Evolutionary conservation across 148 eudicot genomes (phyloP).

Genomic region (Silene conica): DNA sequence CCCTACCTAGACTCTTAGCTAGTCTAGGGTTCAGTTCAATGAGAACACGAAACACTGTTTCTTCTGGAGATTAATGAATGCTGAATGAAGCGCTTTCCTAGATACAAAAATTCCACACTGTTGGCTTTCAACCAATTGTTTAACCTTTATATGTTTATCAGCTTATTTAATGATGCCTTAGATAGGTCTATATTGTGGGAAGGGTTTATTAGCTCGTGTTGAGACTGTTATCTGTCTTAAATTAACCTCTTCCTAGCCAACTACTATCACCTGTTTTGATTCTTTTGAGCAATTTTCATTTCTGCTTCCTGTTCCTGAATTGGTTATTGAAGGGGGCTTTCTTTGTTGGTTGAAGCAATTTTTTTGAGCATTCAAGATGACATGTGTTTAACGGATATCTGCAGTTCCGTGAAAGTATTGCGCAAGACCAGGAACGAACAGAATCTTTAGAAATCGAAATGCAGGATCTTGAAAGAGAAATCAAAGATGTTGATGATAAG

Average conservation of each 20-base stretch:
- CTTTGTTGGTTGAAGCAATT: neutral
- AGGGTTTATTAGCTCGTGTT: neutral
- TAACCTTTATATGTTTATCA: neutral
- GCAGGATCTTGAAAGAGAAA: constrained; percentile 55
- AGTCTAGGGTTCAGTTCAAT: neutral
- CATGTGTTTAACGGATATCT: constrained; percentile 11
- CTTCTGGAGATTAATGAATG: neutral
- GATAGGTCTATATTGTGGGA: neutral
- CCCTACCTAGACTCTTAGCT: neutral
- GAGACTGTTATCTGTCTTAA: neutral
- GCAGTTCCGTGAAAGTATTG: constrained; percentile 87
- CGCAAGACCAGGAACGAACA: constrained; percentile 80
- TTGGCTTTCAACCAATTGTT: neutral
- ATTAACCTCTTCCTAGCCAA: neutral
- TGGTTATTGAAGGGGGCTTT: neutral
- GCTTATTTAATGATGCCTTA: constrained; percentile 2
- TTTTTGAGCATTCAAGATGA: constrained; percentile 4
- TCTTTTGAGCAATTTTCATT: neutral
- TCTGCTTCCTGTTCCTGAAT: neutral
- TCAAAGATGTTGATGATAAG: constrained; percentile 57
- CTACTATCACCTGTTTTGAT: neutral
- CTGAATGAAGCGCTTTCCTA: neutral
- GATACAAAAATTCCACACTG: neutral
- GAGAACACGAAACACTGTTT: neutral
- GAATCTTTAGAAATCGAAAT: constrained; percentile 58